Evolutionary conservation across 495 filamentous ascomycete genomes (phyloP).

Genomic region (Podospora comata): DNA sequence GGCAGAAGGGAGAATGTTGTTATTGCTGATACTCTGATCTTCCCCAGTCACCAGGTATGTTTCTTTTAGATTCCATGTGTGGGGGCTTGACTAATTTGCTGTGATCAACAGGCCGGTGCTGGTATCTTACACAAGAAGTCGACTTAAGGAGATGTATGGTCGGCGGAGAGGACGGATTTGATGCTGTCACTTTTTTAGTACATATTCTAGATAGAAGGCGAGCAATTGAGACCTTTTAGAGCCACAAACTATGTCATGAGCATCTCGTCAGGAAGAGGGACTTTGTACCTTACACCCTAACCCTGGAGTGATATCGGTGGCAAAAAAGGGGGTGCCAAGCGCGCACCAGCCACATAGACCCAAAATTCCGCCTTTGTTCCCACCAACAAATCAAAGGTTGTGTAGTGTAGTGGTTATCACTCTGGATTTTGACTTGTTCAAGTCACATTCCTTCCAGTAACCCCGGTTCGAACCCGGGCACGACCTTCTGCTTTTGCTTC

Average conservation of each 20-base stretch:
- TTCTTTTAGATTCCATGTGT: neutral
- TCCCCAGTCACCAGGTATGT: conserved; percentile 79
- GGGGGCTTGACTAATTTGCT: neutral
- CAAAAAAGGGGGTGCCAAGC: neutral
- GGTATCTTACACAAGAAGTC: conserved; percentile 36
- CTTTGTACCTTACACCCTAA: neutral
- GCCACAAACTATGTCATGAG: too few relatives aligned
- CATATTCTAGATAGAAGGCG: neutral
- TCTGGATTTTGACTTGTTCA: conserved; percentile 23
- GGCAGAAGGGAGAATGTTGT: conserved; percentile 92
- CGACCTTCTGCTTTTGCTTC: conserved; percentile 20
- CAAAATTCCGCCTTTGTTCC: neutral
- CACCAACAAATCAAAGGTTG: conserved; percentile 14
- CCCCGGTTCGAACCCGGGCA: conserved; percentile 30
- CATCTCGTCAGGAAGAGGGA: too few relatives aligned
- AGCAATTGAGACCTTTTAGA: neutral
- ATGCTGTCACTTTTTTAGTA: neutral
- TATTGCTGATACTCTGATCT: conserved; percentile 86
- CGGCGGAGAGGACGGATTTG: neutral
- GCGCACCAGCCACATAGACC: neutral
- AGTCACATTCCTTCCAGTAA: conserved; percentile 16
- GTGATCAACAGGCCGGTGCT: conserved; percentile 33
- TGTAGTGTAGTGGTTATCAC: conserved; percentile 31
- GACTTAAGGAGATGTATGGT: conserved; percentile 9
- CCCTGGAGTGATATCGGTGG: neutral